Conservation (phyloP, 164 flowering plant species). For the Dillenia suffruticosa region DNA sequence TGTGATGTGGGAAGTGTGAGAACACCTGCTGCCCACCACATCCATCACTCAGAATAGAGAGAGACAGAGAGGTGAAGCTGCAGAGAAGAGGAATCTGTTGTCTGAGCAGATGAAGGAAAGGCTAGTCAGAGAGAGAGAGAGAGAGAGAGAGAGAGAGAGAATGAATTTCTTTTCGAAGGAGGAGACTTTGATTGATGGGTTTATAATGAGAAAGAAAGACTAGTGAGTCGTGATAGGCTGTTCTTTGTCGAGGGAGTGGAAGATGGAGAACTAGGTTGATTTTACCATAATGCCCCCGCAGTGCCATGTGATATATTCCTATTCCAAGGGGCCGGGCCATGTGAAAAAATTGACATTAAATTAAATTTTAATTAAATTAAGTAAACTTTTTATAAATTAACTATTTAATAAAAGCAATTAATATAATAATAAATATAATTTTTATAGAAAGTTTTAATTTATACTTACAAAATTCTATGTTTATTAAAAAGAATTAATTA, state of each 20-base stretch:
- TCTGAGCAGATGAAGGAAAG: constrained; percentile 8
- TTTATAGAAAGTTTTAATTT: too few relatives aligned
- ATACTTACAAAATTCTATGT: too few relatives aligned
- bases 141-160: constrained; percentile 6
- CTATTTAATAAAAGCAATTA: too few relatives aligned
- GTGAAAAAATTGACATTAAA: too few relatives aligned
- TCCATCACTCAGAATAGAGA: constrained; percentile 59
- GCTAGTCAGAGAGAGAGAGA: constrained; percentile 5
- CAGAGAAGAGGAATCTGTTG: neutral
- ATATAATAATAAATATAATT: too few relatives aligned
- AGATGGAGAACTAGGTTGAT: neutral
- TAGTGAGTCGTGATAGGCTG: too few relatives aligned
- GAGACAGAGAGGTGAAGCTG: neutral
- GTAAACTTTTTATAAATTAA: too few relatives aligned
- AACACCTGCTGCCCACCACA: constrained; percentile 47
- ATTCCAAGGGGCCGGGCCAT: too few relatives aligned
- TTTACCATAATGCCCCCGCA: neutral
- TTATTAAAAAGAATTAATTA: too few relatives aligned
- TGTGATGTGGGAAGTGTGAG: constrained; percentile 74
- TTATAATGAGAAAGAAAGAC: neutral
- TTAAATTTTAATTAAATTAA: too few relatives aligned
- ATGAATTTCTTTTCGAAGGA: neutral
- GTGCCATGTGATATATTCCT: too few relatives aligned
- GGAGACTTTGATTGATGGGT: constrained; percentile 1
- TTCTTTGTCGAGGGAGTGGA: constrained; percentile 1